phyloP scores from a whole-genome alignment of 2,329 filamentous ascomycete species.

The Berkeleyomyces basicola region DNA sequence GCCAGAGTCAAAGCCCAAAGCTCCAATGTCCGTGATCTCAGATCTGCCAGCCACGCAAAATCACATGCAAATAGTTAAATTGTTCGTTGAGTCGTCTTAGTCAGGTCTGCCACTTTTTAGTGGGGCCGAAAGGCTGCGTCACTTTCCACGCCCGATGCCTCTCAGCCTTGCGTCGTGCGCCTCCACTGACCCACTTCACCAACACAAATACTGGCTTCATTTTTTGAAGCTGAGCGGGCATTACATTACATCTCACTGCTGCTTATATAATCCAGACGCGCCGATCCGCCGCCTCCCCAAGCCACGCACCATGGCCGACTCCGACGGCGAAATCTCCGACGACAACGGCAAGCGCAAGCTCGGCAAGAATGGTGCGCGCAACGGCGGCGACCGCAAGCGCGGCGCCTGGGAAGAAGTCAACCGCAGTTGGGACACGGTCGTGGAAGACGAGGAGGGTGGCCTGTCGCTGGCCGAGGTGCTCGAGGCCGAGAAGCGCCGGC shows the following conservation, averaged over 20 bases:
- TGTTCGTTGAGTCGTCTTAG: background rate
- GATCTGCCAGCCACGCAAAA: background rate
- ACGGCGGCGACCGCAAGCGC: conserved; percentile 22
- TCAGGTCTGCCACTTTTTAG: background rate
- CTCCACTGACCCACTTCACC: background rate
- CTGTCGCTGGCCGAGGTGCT: conserved; percentile 60
- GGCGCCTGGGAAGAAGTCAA: conserved; percentile 52
- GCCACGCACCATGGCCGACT: conserved; percentile 44
- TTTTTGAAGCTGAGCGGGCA: background rate
- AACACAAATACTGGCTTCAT: background rate
- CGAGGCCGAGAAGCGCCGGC: conserved; percentile 65
- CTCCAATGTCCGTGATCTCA: too few relatives aligned
- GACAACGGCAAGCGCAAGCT: conserved; percentile 25
- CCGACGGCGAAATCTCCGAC: conserved; percentile 53
- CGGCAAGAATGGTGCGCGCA: conserved; percentile 15
- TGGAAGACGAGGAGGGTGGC: conserved; percentile 64
- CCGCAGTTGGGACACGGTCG: conserved; percentile 54
- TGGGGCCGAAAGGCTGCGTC: conserved; percentile 1
- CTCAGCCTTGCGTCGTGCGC: background rate
- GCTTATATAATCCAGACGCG: too few relatives aligned
- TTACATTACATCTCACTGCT: background rate
- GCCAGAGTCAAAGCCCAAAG: too few relatives aligned
- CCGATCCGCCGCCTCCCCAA: background rate
- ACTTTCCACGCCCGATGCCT: background rate
- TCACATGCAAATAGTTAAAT: background rate